phyloP scores from a whole-genome alignment of 2,329 filamentous ascomycete species.

The Aspergillus eucalypticola region DNA sequence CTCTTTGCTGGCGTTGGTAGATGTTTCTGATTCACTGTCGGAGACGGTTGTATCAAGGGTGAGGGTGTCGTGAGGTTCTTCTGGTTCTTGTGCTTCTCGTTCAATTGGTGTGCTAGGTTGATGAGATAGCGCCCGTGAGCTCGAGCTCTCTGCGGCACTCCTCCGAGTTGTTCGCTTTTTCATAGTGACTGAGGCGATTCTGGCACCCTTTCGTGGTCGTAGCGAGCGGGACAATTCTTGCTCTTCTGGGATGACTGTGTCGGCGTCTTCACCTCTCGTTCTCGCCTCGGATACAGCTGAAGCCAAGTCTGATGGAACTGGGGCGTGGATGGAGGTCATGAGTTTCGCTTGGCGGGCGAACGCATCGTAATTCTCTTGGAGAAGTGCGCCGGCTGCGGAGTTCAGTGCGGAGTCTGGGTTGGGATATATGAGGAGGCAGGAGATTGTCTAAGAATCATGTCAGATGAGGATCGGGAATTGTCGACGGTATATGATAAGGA shows the following conservation, averaged over 20 bases:
- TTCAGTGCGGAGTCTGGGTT: slow-evolving; percentile 67
- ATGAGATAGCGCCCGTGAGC: background rate
- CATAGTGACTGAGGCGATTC: slow-evolving; percentile 30
- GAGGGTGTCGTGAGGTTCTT: slow-evolving; percentile 15
- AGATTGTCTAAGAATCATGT: slow-evolving; percentile 52
- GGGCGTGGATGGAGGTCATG: slow-evolving; percentile 64
- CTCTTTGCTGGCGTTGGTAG: slow-evolving; percentile 47
- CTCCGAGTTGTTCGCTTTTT: slow-evolving; percentile 29
- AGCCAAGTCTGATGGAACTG: slow-evolving; percentile 49
- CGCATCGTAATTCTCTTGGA: slow-evolving; percentile 60
- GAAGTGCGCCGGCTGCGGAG: slow-evolving; percentile 58
- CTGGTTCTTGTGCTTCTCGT: slow-evolving; percentile 15
- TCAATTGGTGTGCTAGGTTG: slow-evolving; percentile 12
- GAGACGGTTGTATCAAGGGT: slow-evolving; percentile 12
- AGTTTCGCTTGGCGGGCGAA: slow-evolving; percentile 60
- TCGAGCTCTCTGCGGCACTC: slow-evolving; percentile 16
- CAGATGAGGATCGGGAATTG: background rate
- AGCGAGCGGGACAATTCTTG: slow-evolving; percentile 23
- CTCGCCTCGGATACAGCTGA: slow-evolving; percentile 55
- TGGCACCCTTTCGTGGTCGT: slow-evolving; percentile 18
- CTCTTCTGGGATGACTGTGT: slow-evolving; percentile 28
- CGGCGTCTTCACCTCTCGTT: slow-evolving; percentile 53
- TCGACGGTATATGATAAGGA: too few species aligned
- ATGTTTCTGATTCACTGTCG: slow-evolving; percentile 31
- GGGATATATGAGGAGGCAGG: slow-evolving; percentile 63